A percentile compares a stretch with the other conserved stretches of the same genome.
These are phyloP conservation scores for Aspergillus indologenus DNA, from an alignment of 495 filamentous ascomycete species.

Conservation along the genomic window DNA sequence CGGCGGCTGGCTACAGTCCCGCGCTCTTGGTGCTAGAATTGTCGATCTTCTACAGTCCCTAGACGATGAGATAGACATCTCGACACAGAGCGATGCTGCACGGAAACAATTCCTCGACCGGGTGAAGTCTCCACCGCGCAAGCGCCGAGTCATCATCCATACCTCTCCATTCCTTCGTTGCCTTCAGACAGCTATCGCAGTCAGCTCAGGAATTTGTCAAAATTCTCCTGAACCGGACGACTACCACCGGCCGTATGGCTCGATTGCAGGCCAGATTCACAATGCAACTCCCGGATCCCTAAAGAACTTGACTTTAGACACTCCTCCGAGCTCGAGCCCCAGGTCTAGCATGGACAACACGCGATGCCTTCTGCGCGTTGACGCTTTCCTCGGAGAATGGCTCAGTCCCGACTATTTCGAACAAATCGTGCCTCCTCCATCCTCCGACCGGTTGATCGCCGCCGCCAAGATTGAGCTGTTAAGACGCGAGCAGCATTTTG, in stretches of 20 bases:
- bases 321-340: conserved; percentile 1
- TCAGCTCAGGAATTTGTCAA: conserved; percentile 83
- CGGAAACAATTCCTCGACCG: conserved; percentile 13
- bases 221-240: conserved; percentile 35
- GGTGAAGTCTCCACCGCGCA: conserved; percentile 18
- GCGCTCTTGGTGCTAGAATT: conserved; percentile 75
- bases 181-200: conserved; percentile 85
- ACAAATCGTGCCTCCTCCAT: conserved; percentile 83
- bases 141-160: conserved; percentile 72
- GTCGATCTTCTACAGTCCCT: conserved; percentile 61
- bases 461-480: conserved; percentile 82
- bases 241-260: background rate
- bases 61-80: conserved; percentile 18
- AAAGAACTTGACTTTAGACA: conserved; percentile 1
- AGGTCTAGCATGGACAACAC: conserved; percentile 13
- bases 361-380: conserved; percentile 62
- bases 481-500: conserved; percentile 56
- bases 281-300: background rate
- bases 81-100: conserved; percentile 20
- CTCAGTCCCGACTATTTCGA: conserved; percentile 89
- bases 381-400: conserved; percentile 96
- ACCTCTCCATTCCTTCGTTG: conserved; percentile 90
- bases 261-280: conserved; percentile 5
- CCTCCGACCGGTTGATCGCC: conserved; percentile 79
- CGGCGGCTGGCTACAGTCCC: conserved; percentile 85